Evolutionary conservation across 208 protist genomes (phyloP), one percentile per base, ranked within the genome.

Genomic region (Leishmania braziliensis): DNA sequence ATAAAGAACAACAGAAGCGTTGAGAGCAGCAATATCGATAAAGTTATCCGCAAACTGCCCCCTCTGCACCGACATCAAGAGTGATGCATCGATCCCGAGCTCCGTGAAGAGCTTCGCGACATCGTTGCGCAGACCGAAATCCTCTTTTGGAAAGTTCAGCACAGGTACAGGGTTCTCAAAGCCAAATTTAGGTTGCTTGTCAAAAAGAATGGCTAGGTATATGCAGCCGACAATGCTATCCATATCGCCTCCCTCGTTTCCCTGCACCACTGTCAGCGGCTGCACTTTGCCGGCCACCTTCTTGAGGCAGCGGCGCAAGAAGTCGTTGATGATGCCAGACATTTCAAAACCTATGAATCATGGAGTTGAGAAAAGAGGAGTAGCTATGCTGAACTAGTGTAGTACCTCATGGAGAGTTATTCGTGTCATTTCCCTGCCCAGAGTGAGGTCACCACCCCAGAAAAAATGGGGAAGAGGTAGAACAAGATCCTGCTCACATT

Each of bases 221-320:
- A 98, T 92, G 68, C 87, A 90, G 4, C 95, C 95, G 6, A 98
- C 86, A 79, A 96, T 83, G 78, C 91, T 98, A 76, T 98, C 95
- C 92, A 98, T 93, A 56, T 98, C 95, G 20, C 95, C 95, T 26
- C 87, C 89, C 78, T 98, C 95, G 73, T 98, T 98, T 18, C 95
- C 95, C 63, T 91, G 73, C 46, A 98, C 95, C 66, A 91, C 79
- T 0, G 89, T 91, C 26, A 95, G 73, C 0, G 70, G 62, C 36
- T 84, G 79, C 16, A 71, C 63, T 70, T 84, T 80, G 46, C 53
- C 71, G 46, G 75, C 23, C 51, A 88, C 78, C 5, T 74, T 79
- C 29, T 81, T 43, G 20, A 81, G 62, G 76, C 86, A 86, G 56
- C 89, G 85, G 33, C 71, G 82, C 76, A 95, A 78, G 87, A 95